Conservation (phyloP, 345 rosid genomes). For the Firmiana major region DNA sequence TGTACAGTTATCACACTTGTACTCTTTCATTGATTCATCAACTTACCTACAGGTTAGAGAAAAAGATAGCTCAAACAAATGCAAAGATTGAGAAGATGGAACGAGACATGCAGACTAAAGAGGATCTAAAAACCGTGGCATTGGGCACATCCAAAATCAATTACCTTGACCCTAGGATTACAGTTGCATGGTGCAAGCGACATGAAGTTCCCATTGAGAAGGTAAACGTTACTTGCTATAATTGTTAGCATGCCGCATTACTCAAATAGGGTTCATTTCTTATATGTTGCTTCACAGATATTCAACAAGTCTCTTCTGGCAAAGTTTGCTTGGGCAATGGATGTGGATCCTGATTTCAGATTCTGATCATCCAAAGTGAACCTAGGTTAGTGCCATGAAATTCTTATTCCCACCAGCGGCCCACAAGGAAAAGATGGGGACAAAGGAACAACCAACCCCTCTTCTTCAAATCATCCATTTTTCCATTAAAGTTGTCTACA, state of each 20-base stretch:
- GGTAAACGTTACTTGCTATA: conserved; percentile 41
- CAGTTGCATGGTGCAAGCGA: conserved; percentile 99
- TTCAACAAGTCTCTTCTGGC: conserved; percentile 91
- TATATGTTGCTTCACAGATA: conserved; percentile 44
- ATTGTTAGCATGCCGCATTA: neutral
- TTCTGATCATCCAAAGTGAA: conserved; percentile 38
- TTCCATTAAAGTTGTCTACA: conserved; percentile 16
- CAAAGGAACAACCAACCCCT: conserved; percentile 22
- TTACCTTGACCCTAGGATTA: conserved; percentile 94
- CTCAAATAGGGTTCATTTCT: neutral
- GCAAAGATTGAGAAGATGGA: conserved; percentile 76
- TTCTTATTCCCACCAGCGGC: conserved; percentile 15
- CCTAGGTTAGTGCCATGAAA: neutral
- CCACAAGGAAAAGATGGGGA: conserved; percentile 12
- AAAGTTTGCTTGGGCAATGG: conserved; percentile 97
- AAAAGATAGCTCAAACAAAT: conserved; percentile 59
- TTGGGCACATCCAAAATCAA: conserved; percentile 94
- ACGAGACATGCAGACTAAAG: conserved; percentile 64
- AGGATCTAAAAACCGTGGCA: conserved; percentile 90
- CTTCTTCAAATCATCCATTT: conserved; percentile 15
- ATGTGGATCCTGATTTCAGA: conserved; percentile 86
- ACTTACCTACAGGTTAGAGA: conserved; percentile 57
- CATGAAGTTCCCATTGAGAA: conserved; percentile 97
- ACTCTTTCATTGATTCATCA: conserved; percentile 3
- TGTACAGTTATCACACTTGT: neutral